A percentile compares a stretch with the other conserved stretches of the same genome.
phyloP scores from a whole-genome alignment of 2,329 filamentous ascomycete genomes.

The Shiraia bambusicola region DNA sequence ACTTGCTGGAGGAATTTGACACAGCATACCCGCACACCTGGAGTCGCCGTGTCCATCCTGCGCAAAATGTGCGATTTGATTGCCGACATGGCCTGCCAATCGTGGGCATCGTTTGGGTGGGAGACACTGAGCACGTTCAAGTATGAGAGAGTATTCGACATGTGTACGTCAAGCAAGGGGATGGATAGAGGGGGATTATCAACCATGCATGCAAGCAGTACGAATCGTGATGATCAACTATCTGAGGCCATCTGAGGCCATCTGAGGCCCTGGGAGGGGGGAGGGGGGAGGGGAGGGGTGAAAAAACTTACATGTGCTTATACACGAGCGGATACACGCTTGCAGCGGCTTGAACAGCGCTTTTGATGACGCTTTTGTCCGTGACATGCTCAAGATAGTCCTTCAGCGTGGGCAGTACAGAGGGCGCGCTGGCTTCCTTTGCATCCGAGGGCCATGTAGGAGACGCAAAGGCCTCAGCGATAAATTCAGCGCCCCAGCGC shows the following conservation, averaged over 20 bases:
- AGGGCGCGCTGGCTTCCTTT: constrained; percentile 77
- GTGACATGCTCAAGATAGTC: constrained; percentile 57
- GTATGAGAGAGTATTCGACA: constrained; percentile 35
- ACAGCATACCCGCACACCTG: constrained; percentile 85
- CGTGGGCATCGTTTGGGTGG: constrained; percentile 75
- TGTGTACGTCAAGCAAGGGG: constrained; percentile 17
- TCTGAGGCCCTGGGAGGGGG: constrained; percentile 19
- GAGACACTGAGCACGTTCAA: constrained; percentile 66
- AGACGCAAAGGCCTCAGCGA: constrained; percentile 93
- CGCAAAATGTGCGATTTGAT: constrained; percentile 88
- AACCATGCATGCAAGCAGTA: constrained; percentile 14
- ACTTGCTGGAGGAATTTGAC: constrained; percentile 97
- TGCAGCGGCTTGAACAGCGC: constrained; percentile 81
- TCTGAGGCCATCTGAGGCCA: constrained; percentile 24
- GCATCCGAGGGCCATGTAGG: constrained; percentile 75
- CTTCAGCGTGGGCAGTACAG: constrained; percentile 73
- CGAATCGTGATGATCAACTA: constrained; percentile 17
- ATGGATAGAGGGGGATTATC: constrained; percentile 13
- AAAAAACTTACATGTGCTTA: constrained; percentile 89
- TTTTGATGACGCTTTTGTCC: constrained; percentile 79
- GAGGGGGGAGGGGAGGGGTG: no score
- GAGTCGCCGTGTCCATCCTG: constrained; percentile 78
- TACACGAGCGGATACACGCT: constrained; percentile 92
- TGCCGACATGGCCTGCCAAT: constrained; percentile 83
- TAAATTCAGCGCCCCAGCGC: constrained; percentile 94